A percentile compares a stretch with the other conserved stretches of the same genome.
phyloP scores from a whole-genome alignment of 768 basidiomycete genomes.

The Dentipellis sp. region DNA sequence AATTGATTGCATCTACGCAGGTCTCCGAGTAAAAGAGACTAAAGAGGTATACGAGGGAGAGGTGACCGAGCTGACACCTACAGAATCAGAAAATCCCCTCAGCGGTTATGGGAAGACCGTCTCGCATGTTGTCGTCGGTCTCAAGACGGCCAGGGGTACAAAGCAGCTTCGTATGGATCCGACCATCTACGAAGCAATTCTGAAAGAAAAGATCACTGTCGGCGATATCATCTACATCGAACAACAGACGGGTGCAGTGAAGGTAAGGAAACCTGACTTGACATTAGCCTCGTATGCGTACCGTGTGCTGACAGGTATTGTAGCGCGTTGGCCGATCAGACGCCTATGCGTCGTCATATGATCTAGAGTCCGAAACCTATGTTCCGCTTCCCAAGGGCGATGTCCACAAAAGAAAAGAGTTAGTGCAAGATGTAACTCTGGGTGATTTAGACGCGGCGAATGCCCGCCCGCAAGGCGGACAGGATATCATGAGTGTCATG shows the following conservation, averaged over 20 bases:
- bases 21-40: slow-evolving; percentile 96
- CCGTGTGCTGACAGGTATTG: not conserved
- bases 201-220: slow-evolving; percentile 94
- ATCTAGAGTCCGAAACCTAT: slow-evolving; percentile 97
- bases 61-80: slow-evolving; percentile 92
- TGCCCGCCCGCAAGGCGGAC: slow-evolving; percentile 90
- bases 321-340: slow-evolving; percentile 95
- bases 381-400: slow-evolving; percentile 96
- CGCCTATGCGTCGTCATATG: slow-evolving; percentile 95
- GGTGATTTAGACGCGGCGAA: slow-evolving; percentile 96
- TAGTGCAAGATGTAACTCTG: slow-evolving; percentile 91
- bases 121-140: slow-evolving; percentile 92
- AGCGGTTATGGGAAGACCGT: slow-evolving; percentile 98
- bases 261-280: slow-evolving; percentile 36
- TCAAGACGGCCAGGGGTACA: slow-evolving; percentile 82
- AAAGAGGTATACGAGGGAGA: slow-evolving; percentile 99
- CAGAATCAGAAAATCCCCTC: slow-evolving; percentile 94
- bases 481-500: slow-evolving; percentile 99
- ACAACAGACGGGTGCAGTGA: slow-evolving; percentile 88
- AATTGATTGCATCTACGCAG: slow-evolving; percentile 28
- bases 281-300: not conserved
- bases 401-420: slow-evolving; percentile 91
- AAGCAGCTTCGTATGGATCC: slow-evolving; percentile 94
- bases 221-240: slow-evolving; percentile 98
- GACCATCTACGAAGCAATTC: slow-evolving; percentile 91